phyloP scores from a whole-genome alignment of 495 filamentous ascomycete species.

The Penicillium flavigenum region DNA sequence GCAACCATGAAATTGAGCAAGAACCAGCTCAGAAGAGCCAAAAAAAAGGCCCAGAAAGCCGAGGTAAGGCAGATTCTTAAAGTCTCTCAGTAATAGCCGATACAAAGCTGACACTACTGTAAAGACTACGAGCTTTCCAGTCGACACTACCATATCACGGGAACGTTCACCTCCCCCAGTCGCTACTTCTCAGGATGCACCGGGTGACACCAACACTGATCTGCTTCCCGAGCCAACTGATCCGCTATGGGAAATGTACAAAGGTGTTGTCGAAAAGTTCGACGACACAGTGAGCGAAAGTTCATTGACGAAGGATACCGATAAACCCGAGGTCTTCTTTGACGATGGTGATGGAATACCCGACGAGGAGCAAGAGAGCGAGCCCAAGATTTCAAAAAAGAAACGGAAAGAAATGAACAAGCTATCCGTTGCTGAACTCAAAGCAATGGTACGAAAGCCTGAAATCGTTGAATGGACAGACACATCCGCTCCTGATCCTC shows the following conservation, averaged over 20 bases:
- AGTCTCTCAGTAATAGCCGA: background rate
- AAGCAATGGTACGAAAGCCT: conserved; percentile 84
- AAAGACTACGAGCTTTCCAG: conserved; percentile 10
- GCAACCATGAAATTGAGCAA: conserved; percentile 64
- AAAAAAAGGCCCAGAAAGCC: conserved; percentile 80
- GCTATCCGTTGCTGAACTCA: conserved; percentile 90
- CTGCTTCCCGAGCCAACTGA: conserved; percentile 61
- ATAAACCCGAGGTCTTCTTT: conserved; percentile 85
- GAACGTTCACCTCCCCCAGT: conserved; percentile 5
- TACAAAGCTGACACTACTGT: conserved; percentile 14
- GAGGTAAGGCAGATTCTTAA: conserved; percentile 22
- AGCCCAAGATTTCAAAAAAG: conserved; percentile 83
- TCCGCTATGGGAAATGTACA: conserved; percentile 80
- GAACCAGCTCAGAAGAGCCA: conserved; percentile 80
- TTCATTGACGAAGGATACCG: conserved; percentile 60
- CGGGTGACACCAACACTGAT: conserved; percentile 33
- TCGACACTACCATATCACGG: conserved; percentile 4
- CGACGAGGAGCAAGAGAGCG: conserved; percentile 70
- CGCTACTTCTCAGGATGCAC: conserved; percentile 25
- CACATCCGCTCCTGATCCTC: conserved; percentile 86
- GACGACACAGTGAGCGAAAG: conserved; percentile 57
- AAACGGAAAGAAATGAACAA: conserved; percentile 87
- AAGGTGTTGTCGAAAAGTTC: conserved; percentile 75
- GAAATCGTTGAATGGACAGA: conserved; percentile 98
- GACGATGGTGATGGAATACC: conserved; percentile 87